Evolutionary conservation across 805 yeast genomes (phyloP), one percentile per base, ranked within the genome.

Genomic region (Yarrowia porcina): DNA sequence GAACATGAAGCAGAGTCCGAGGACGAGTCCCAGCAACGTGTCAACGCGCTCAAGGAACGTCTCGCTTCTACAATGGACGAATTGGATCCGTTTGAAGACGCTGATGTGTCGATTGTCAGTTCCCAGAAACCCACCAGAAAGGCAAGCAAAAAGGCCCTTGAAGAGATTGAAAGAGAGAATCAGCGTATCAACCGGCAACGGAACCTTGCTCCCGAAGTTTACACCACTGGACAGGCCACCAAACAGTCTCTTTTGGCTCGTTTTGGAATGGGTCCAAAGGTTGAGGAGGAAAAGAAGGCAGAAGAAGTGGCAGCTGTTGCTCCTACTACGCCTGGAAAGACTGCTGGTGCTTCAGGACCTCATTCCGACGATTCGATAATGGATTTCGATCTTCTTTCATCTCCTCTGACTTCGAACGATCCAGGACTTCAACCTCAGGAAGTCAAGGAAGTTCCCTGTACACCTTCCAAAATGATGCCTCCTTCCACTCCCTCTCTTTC

Each of bases 161-260:
- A 67, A 44, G 61, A 65, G 20, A 63, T 67, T 9, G 64, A 62
- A 42, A 27, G 63, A 15, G 69, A 68, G 28, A 65, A 66, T 13
- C 68, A 61, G 42, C 32, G 68, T 38, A 65, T 69, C 59, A 65
- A 66, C 42, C 64, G 68, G 36, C 61, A 64, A 10, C 60, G 68
- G 12, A 66, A 68, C 21, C 64, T 69, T n/a, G 70, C 68, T 3
- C 70, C 70, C 3, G 67, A 65, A 38, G 45, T 60, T 3, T 65
- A 65, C 41, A 67, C 68, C 15, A 61, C 49, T 4, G 61, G 61
- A n/a, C n/a, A 39, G 13, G 35, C n/a, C 1, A 56, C 61, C 20
- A 56, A 56, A 6, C 61, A 56, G 49, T 20, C 17, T 28, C 49
- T 56, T 3, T 28, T 56, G 1, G 47, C 61, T 28, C 35, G 49